phyloP scores from a whole-genome alignment of 306 rosid species.

The Fagus crenata region DNA sequence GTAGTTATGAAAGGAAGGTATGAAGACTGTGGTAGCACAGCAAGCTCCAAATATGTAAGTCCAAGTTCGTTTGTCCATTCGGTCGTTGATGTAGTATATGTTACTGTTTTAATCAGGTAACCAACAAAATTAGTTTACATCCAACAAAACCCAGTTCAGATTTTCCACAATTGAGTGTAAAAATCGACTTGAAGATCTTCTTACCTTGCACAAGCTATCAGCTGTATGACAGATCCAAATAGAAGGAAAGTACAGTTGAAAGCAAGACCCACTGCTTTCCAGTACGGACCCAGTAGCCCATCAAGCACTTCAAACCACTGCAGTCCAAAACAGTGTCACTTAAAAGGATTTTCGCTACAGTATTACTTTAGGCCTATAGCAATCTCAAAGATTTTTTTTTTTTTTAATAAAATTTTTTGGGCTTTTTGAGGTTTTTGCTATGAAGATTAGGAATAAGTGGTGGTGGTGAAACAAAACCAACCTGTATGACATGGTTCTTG shows the following conservation, averaged over 20 bases:
- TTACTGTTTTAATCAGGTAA: constrained; percentile 53
- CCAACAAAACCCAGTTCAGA: constrained; percentile 15
- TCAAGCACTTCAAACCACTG: constrained; percentile 99
- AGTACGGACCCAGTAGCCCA: constrained; percentile 84
- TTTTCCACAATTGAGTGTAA: not conserved
- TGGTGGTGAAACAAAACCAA: constrained; percentile 22
- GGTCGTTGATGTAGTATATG: constrained; percentile 86
- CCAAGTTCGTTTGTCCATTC: constrained; percentile 94
- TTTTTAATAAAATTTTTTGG: not conserved
- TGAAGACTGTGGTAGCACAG: constrained; percentile 96
- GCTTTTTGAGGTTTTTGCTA: not conserved
- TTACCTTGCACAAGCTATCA: constrained; percentile 98
- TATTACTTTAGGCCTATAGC: not conserved
- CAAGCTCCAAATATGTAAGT: constrained; percentile 97
- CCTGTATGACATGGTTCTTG: constrained; percentile 99
- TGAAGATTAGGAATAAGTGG: constrained; percentile 25
- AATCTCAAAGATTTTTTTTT: not conserved
- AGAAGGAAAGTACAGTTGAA: constrained; percentile 98
- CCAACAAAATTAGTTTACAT: constrained; percentile 4
- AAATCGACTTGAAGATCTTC: not conserved
- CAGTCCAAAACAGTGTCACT: constrained; percentile 29
- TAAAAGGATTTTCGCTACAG: not conserved
- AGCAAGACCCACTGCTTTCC: constrained; percentile 92
- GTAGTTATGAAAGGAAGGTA: constrained; percentile 96
- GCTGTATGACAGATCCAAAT: constrained; percentile 98